phyloP scores from a whole-genome alignment of 768 basidiomycete species.

The Phlebiopsis flavidoalba region DNA sequence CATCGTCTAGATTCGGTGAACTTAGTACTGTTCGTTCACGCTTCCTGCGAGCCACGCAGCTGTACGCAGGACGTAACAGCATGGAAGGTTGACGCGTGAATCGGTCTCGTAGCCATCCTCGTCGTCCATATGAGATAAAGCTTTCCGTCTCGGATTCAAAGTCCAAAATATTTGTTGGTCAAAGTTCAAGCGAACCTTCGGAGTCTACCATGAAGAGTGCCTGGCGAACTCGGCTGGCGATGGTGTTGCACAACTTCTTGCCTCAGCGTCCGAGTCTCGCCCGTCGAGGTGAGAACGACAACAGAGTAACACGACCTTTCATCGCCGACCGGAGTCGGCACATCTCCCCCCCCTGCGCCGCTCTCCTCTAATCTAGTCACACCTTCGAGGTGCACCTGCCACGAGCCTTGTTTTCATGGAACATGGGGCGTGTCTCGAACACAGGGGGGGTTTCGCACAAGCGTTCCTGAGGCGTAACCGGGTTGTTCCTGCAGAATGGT shows the following conservation, averaged over 20 bases:
- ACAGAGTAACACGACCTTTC: too few relatives aligned
- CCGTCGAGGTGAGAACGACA: constrained; percentile 74
- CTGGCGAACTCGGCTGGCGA: constrained; percentile 59
- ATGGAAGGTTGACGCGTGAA: too few relatives aligned
- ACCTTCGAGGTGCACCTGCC: constrained; percentile 19
- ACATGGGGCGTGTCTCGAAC: constrained; percentile 55
- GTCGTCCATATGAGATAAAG: too few relatives aligned
- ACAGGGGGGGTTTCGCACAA: constrained; percentile 26
- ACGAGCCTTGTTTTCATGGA: too few relatives aligned
- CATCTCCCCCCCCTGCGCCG: too few relatives aligned
- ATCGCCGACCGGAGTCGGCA: too few relatives aligned
- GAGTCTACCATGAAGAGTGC: constrained; percentile 64
- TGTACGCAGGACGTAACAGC: background rate
- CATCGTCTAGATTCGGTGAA: background rate
- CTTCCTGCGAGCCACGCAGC: background rate
- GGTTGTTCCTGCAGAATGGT: constrained; percentile 23
- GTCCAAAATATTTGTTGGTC: constrained; percentile 76
- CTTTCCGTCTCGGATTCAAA: constrained; percentile 37
- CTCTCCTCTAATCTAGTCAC: too few relatives aligned
- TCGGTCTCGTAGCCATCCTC: constrained; percentile 26
- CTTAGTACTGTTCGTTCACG: constrained; percentile 36
- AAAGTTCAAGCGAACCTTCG: constrained; percentile 69
- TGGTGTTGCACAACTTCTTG: constrained; percentile 65
- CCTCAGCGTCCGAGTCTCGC: too few relatives aligned
- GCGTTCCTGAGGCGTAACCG: constrained; percentile 11